phyloP scores from a whole-genome alignment of 257 asterid species.

The Gentiana macrophylla region DNA sequence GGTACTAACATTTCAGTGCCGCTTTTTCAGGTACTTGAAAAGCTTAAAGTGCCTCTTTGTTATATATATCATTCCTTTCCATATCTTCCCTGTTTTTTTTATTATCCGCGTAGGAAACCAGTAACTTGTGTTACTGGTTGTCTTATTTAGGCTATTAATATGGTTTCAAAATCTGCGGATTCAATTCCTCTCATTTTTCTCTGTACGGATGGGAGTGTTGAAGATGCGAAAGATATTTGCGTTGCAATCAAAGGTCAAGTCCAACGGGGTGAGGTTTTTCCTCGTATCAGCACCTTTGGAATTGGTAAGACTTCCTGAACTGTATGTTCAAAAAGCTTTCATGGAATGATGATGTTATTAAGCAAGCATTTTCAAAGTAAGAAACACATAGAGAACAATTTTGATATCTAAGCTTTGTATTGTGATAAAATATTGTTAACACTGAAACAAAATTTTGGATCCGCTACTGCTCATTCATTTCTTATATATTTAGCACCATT shows the following conservation, averaged over 20 bases:
- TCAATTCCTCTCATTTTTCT: conserved; percentile 50
- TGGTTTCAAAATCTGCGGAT: conserved; percentile 42
- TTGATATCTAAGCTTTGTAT: not conserved
- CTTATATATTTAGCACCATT: too few relatives aligned
- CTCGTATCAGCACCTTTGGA: conserved; percentile 80
- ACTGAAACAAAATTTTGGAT: not conserved
- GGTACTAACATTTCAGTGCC: conserved; percentile 52
- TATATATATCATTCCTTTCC: too few relatives aligned
- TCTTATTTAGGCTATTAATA: conserved; percentile 53
- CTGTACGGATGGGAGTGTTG: conserved; percentile 82
- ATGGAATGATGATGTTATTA: conserved; percentile 1
- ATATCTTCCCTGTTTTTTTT: too few relatives aligned
- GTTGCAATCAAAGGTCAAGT: conserved; percentile 31
- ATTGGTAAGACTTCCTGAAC: conserved; percentile 36
- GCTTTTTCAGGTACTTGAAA: conserved; percentile 42
- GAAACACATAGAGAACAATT: not conserved
- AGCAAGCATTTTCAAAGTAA: not conserved
- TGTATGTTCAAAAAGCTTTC: conserved; percentile 6
- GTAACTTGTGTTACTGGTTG: conserved; percentile 5
- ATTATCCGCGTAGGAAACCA: not conserved
- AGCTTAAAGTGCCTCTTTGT: too few relatives aligned
- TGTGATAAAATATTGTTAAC: not conserved
- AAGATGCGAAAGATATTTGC: conserved; percentile 70
- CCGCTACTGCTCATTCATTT: not conserved
- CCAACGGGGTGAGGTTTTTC: conserved; percentile 44